A percentile compares a stretch with the other conserved stretches of the same genome.
Evolutionary conservation across 2,329 filamentous ascomycete species (phyloP).

Genomic region (Fusarium aywerte): DNA sequence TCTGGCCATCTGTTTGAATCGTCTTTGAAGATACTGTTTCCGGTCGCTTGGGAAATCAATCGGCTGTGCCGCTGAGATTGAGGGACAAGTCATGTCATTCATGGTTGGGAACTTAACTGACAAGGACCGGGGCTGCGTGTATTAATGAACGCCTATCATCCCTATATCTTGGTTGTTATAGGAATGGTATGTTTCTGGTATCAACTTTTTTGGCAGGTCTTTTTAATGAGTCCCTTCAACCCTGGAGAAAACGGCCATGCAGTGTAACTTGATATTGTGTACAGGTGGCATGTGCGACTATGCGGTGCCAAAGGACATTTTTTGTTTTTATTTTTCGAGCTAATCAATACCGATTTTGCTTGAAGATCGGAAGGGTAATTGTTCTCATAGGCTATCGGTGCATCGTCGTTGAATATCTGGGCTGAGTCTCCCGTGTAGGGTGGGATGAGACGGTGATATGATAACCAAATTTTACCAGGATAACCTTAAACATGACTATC

Average conservation of each 20-base stretch:
- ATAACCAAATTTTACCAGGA: neutral
- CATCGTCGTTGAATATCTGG: neutral
- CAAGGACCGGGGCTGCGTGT: conserved; percentile 2
- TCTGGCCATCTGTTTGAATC: conserved; percentile 23
- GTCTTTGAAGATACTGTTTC: conserved; percentile 38
- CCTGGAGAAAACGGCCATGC: conserved; percentile 17
- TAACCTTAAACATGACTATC: neutral
- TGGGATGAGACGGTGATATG: neutral
- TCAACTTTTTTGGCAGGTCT: neutral
- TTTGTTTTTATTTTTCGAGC: conserved; percentile 1
- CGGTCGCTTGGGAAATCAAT: conserved; percentile 39
- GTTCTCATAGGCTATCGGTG: neutral
- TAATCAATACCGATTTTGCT: conserved; percentile 11
- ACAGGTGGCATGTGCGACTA: conserved; percentile 10
- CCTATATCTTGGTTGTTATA: neutral
- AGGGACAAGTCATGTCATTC: conserved; percentile 3
- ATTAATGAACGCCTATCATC: neutral
- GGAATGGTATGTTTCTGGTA: neutral
- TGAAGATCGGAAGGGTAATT: neutral
- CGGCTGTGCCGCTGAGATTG: conserved; percentile 29
- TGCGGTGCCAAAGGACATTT: neutral
- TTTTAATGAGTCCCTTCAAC: neutral
- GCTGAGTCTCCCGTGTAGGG: neutral
- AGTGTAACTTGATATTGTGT: conserved; percentile 15
- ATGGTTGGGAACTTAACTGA: neutral